These are phyloP conservation scores for Penium margaritaceum DNA, from an alignment of 139 green algal genomes.

Conservation along the genomic window DNA sequence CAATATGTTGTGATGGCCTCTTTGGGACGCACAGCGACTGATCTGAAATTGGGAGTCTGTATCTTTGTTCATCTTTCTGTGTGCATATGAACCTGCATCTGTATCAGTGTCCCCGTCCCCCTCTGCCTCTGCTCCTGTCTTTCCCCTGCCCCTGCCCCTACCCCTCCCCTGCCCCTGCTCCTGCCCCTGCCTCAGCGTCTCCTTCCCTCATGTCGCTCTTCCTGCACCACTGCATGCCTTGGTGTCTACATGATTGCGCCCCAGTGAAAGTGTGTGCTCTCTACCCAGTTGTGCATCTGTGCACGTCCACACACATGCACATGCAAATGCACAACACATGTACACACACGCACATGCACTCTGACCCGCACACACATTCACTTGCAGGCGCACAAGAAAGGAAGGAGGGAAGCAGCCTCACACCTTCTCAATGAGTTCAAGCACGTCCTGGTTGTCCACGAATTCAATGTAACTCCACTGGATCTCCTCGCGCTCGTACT, in stretches of 20 bases:
- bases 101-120: neutral
- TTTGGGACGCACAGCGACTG: too few relatives aligned
- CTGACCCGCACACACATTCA: neutral
- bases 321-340: constrained; percentile 8
- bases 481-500: constrained; percentile 94
- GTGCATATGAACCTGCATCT: neutral
- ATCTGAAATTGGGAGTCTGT: too few relatives aligned
- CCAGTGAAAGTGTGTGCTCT: too few relatives aligned
- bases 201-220: neutral
- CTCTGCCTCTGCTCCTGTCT: neutral
- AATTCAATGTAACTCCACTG: constrained; percentile 98
- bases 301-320: too few relatives aligned
- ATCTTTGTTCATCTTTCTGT: too few relatives aligned
- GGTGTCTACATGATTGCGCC: neutral
- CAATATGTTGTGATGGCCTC: too few relatives aligned
- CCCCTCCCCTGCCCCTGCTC: neutral
- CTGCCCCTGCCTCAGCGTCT: neutral
- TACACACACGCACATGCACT: neutral
- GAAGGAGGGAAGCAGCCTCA: neutral
- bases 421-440: constrained; percentile 80
- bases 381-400: neutral
- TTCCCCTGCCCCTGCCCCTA: neutral
- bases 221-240: too few relatives aligned
- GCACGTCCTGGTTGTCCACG: constrained; percentile 94
- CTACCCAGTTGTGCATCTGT: too few relatives aligned